phyloP scores from a whole-genome alignment of 2,329 filamentous ascomycete genomes.

The Aspergillus sp. region DNA sequence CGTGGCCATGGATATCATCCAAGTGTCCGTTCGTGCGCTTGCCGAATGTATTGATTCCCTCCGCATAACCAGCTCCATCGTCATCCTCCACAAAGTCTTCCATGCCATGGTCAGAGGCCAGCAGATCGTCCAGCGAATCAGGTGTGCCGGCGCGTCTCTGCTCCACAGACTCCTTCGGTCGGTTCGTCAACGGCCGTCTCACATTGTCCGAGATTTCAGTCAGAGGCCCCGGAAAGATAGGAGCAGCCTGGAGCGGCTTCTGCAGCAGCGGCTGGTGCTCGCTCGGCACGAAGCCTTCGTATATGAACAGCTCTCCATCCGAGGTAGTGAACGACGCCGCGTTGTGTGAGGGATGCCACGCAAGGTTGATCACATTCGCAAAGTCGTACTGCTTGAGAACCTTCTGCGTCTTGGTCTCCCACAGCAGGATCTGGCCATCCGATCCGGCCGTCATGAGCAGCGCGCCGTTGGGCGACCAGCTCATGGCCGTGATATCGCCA shows the following conservation, averaged over 20 bases:
- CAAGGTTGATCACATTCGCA: slow-evolving; percentile 77
- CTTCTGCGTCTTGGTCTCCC: slow-evolving; percentile 86
- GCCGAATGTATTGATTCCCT: slow-evolving; percentile 61
- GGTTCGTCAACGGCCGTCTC: slow-evolving; percentile 56
- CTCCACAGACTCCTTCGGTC: slow-evolving; percentile 53
- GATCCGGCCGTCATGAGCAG: slow-evolving; percentile 67
- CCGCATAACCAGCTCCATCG: slow-evolving; percentile 84
- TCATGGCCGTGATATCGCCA: slow-evolving; percentile 78
- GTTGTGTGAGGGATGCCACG: slow-evolving; percentile 90
- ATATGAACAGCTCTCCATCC: slow-evolving; percentile 91
- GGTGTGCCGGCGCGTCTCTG: slow-evolving; percentile 61
- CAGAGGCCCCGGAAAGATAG: slow-evolving; percentile 80
- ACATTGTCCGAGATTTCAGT: slow-evolving; percentile 67
- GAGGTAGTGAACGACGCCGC: slow-evolving; percentile 87
- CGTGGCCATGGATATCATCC: slow-evolving; percentile 43
- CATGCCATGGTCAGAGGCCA: slow-evolving; percentile 62
- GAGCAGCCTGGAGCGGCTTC: slow-evolving; percentile 68
- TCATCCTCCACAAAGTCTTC: slow-evolving; percentile 93
- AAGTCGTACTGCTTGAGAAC: slow-evolving; percentile 77
- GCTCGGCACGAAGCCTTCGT: slow-evolving; percentile 57
- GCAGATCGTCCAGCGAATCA: slow-evolving; percentile 80
- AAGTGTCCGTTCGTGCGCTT: slow-evolving; percentile 59
- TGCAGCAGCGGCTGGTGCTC: slow-evolving; percentile 51
- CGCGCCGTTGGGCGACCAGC: slow-evolving; percentile 94
- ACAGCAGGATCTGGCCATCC: slow-evolving; percentile 58